phyloP scores from a whole-genome alignment of 208 protist species.

The Leishmania arabica region DNA sequence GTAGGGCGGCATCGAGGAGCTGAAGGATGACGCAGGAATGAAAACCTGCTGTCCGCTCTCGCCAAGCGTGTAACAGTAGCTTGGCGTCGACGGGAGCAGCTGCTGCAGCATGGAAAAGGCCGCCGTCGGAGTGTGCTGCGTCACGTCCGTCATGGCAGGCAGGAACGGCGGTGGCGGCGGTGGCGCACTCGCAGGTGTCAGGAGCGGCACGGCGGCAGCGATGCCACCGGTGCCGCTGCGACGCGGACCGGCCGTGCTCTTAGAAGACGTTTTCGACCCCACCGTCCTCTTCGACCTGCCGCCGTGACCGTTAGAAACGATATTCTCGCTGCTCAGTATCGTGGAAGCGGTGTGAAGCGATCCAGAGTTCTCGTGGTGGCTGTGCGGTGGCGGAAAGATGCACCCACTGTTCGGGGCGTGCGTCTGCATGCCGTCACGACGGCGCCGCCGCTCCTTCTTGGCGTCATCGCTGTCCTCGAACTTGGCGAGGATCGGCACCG shows the following conservation, averaged over 20 bases:
- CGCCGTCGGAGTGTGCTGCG: not conserved
- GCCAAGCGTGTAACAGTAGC: conserved; percentile 43
- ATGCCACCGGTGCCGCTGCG: not conserved
- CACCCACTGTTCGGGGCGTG: conserved; percentile 41
- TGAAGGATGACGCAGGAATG: conserved; percentile 37
- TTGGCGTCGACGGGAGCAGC: conserved; percentile 34
- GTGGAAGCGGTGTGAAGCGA: conserved; percentile 18
- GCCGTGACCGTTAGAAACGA: conserved; percentile 6
- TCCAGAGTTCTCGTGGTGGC: conserved; percentile 13
- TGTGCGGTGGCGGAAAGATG: conserved; percentile 47
- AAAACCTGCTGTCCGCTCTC: conserved; percentile 48
- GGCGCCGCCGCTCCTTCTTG: conserved; percentile 65
- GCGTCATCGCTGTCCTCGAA: conserved; percentile 76
- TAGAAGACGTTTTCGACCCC: not conserved
- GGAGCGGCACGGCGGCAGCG: not conserved
- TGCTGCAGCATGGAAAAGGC: conserved; percentile 24
- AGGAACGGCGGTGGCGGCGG: conserved; percentile 19
- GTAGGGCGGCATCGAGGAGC: not conserved
- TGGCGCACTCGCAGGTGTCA: not conserved
- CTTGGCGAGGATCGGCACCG: conserved; percentile 69
- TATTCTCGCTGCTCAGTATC: conserved; percentile 12
- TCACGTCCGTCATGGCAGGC: conserved; percentile 1
- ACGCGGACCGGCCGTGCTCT: not conserved
- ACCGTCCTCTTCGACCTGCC: not conserved
- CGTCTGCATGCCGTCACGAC: conserved; percentile 43